Base-by-base conservation (phyloP, 2,329 filamentous ascomycete species). In the Xylariaceae sp. region DNA sequence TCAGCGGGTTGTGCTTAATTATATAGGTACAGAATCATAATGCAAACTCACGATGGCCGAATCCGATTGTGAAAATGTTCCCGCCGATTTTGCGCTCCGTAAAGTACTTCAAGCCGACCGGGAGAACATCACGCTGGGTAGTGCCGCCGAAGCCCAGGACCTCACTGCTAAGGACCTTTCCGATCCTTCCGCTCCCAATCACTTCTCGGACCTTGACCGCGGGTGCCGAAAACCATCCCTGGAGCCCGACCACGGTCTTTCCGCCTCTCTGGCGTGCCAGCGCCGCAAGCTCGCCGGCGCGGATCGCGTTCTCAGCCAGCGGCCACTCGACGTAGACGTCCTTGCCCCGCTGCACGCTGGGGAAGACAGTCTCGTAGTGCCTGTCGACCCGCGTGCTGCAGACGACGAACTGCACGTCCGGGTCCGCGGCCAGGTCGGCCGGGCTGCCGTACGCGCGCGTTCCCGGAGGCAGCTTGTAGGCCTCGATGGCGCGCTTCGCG, bases 261-360 rank as follows among this genome's bases (percentile, higher is more conserved):
- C 62, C 63, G 1, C 74, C 71, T 10, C 70, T 70, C 29, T 73
- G 53, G 3, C 52, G 63, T 0, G 74, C 58, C 23, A 51, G 21
- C 4, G 19, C 62, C 0, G 70, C 70, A 53, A 86, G 70, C 49
- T 80, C 77, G 19, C 60, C 64, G 0, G 75, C 79, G 2, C 75
- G 69, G 2, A 59, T 53, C 0, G 68, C 64, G 45, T 79, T 75
- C 3, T 77, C 67, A 0, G 79, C 80, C 1, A 86, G 71, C 4
- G 82, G 84, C 80, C 83, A 86, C 70, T 87, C 83, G 0, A 83
- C 75, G 55, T 74, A 86, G 0, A 81, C 74, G 0, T 69, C 60
- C 66, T 85, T 85, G 0, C 81, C 82, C 0, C 79, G 77, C 20
- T 72, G 70, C 2, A 84, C 59, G 16, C 76, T 78, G 0, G 83